These are phyloP conservation scores for Paraurostyla sp. DNA, from an alignment of 73 alveolate species.

Conservation along the genomic window DNA sequence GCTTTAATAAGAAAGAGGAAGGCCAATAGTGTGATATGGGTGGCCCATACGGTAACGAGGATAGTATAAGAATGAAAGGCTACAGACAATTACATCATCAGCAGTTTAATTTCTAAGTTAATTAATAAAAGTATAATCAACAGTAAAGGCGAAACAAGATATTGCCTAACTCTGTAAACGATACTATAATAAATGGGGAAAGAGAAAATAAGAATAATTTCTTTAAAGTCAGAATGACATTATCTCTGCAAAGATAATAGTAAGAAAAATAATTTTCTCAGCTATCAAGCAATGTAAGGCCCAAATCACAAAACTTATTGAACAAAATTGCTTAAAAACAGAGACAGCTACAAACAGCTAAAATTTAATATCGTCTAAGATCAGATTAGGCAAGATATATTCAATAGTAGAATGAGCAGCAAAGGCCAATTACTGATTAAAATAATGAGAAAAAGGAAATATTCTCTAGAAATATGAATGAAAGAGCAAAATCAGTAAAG, in stretches of 20 bases:
- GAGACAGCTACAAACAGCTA: no score
- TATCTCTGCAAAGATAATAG: not conserved
- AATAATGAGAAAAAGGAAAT: not conserved
- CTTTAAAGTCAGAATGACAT: slow-evolving; percentile 1
- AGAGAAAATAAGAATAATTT: not conserved
- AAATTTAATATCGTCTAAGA: no score
- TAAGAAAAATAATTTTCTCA: not conserved
- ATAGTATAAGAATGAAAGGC: not conserved
- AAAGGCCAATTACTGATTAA: no score
- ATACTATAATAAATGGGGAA: not conserved
- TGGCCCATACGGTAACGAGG: not conserved
- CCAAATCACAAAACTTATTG: not conserved
- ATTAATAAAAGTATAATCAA: not conserved
- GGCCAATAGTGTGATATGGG: slow-evolving; percentile 6
- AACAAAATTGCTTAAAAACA: no score
- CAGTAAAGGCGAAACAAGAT: no score
- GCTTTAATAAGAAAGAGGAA: not conserved
- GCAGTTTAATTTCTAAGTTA: not conserved
- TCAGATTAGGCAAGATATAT: no score
- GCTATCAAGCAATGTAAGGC: slow-evolving; percentile 2
- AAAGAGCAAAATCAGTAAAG: no score
- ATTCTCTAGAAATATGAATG: slow-evolving; percentile 28
- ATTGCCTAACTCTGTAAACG: not conserved
- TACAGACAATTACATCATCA: not conserved
- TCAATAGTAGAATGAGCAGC: no score